These are phyloP conservation scores for Allium fistulosum DNA, from an alignment of 106 monocot genomes.

Conservation along the genomic window DNA sequence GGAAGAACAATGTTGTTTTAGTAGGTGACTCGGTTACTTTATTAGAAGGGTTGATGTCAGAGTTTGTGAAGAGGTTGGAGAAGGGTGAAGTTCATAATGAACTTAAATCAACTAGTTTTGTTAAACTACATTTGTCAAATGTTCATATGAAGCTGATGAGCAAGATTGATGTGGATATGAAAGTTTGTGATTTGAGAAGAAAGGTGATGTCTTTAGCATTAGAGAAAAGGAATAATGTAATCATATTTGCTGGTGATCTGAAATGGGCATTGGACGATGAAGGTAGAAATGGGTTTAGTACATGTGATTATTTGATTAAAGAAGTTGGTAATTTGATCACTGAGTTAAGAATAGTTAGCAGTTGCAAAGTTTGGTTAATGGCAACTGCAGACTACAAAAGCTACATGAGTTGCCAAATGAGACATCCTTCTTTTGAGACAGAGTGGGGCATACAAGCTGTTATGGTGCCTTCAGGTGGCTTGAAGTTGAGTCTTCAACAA, in stretches of 20 bases:
- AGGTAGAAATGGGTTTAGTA: slow-evolving; percentile 12
- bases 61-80: slow-evolving; percentile 55
- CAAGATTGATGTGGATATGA: slow-evolving; percentile 47
- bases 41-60: slow-evolving; percentile 46
- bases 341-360: slow-evolving; percentile 20
- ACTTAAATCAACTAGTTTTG: slow-evolving; percentile 38
- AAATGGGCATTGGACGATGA: slow-evolving; percentile 55
- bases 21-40: slow-evolving; percentile 66
- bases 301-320: slow-evolving; percentile 45
- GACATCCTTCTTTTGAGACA: slow-evolving; percentile 54
- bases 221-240: slow-evolving; percentile 10
- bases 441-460: slow-evolving; percentile 84
- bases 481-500: slow-evolving; percentile 59
- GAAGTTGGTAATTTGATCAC: slow-evolving; percentile 52
- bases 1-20: slow-evolving; percentile 37
- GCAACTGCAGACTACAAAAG: slow-evolving; percentile 75
- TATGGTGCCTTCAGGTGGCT: slow-evolving; percentile 77
- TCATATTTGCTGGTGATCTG: slow-evolving; percentile 69
- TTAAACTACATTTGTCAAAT: slow-evolving; percentile 62
- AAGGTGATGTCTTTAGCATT: slow-evolving; percentile 28
- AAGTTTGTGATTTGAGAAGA: slow-evolving; percentile 52
- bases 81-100: slow-evolving; percentile 72
- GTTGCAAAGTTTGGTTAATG: slow-evolving; percentile 56
- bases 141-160: slow-evolving; percentile 57
- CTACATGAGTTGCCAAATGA: slow-evolving; percentile 74